These are phyloP conservation scores for Gillenia trifoliata DNA, from an alignment of 306 rosid genomes.

Conservation along the genomic window DNA sequence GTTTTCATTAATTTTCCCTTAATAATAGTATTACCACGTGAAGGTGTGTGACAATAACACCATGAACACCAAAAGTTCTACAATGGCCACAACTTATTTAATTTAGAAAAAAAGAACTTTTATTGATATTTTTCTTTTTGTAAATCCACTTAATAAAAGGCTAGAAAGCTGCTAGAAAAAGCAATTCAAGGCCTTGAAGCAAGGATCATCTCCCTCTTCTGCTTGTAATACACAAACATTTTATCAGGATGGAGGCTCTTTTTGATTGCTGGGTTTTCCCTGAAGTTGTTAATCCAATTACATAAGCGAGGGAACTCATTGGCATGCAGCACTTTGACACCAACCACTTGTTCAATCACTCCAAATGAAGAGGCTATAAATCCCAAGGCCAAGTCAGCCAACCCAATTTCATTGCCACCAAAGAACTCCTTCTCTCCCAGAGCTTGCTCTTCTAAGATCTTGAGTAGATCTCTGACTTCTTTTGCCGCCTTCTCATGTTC, in stretches of 20 bases:
- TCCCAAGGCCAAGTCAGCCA: constrained; percentile 20
- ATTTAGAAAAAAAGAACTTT: no score
- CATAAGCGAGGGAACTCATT: constrained; percentile 13
- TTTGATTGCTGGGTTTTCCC: constrained; percentile 4
- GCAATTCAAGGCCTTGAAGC: neutral
- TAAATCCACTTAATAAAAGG: neutral
- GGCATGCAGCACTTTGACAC: constrained; percentile 9
- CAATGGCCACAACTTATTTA: no score
- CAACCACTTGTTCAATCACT: constrained; percentile 11
- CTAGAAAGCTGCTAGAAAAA: neutral
- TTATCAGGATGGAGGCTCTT: constrained; percentile 7
- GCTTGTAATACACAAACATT: constrained; percentile 11
- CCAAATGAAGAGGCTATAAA: constrained; percentile 3
- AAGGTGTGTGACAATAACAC: no score
- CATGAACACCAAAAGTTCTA: no score
- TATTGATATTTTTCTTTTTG: no score
- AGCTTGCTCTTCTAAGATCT: constrained; percentile 16
- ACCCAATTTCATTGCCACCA: constrained; percentile 15
- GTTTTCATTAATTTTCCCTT: no score
- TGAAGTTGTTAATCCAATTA: constrained; percentile 15
- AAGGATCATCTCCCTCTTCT: neutral
- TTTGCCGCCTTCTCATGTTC: constrained; percentile 14
- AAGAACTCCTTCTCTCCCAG: constrained; percentile 9
- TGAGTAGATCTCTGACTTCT: constrained; percentile 4
- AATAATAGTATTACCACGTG: no score